These are phyloP conservation scores for Exsudoporus frostii DNA, from an alignment of 768 basidiomycete species.

Conservation along the genomic window DNA sequence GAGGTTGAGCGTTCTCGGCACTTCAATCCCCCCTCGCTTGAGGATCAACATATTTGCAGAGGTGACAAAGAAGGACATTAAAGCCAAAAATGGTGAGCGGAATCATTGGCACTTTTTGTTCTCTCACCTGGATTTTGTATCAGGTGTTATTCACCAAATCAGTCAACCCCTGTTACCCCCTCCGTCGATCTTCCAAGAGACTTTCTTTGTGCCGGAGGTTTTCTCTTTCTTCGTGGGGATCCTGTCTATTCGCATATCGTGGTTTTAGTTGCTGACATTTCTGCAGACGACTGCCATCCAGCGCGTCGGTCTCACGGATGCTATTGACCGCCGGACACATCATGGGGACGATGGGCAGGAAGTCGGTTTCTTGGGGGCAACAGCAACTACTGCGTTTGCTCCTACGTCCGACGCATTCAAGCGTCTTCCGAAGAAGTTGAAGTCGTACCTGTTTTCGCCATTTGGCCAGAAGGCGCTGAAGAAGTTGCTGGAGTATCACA, in stretches of 20 bases:
- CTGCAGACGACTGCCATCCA: slow-evolving; percentile 13
- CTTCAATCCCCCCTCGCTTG: slow-evolving; percentile 33
- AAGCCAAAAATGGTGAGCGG: slow-evolving; percentile 6
- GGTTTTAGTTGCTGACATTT: not conserved
- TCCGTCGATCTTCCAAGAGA: slow-evolving; percentile 13
- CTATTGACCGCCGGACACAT: slow-evolving; percentile 2
- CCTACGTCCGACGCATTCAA: slow-evolving; percentile 7
- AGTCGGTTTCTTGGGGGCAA: not conserved
- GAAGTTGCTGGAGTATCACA: slow-evolving; percentile 14
- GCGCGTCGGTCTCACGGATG: slow-evolving; percentile 8
- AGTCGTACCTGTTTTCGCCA: slow-evolving; percentile 9
- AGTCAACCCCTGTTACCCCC: slow-evolving; percentile 10
- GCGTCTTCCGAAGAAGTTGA: slow-evolving; percentile 10
- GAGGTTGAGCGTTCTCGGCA: slow-evolving; percentile 41
- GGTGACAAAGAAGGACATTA: slow-evolving; percentile 9
- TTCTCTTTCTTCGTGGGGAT: slow-evolving; percentile 13
- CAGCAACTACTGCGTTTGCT: slow-evolving; percentile 5
- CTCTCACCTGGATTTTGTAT: not conserved
- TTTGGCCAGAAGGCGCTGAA: slow-evolving; percentile 11
- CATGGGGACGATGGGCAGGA: not conserved
- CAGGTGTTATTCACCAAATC: slow-evolving; percentile 15
- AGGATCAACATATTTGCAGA: slow-evolving; percentile 18
- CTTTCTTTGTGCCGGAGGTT: slow-evolving; percentile 3
- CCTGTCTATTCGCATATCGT: not conserved
- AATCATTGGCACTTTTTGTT: not conserved